A percentile compares a stretch with the other conserved stretches of the same genome.
These are phyloP conservation scores for Boletus coccyginus DNA, from an alignment of 768 basidiomycete species.

Conservation along the genomic window DNA sequence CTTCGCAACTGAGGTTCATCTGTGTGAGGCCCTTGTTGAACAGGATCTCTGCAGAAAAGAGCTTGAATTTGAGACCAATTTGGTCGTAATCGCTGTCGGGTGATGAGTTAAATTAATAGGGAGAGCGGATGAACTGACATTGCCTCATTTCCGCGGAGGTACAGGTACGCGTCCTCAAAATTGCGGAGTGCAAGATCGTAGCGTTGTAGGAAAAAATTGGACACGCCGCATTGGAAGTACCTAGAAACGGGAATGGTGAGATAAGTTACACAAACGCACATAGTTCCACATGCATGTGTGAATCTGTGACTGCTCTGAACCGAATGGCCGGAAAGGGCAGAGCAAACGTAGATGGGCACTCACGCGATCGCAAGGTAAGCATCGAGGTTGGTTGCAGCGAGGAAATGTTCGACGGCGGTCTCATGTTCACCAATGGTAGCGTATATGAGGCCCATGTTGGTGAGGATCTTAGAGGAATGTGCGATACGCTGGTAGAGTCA, in stretches of 20 bases:
- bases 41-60: slow-evolving; percentile 84
- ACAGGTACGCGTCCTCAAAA: slow-evolving; percentile 79
- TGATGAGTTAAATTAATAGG: neutral
- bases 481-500: slow-evolving; percentile 58
- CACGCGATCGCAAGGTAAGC: slow-evolving; percentile 86
- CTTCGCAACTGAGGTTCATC: slow-evolving; percentile 64
- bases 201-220: slow-evolving; percentile 77
- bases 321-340: neutral
- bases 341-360: slow-evolving; percentile 29
- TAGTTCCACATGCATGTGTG: neutral
- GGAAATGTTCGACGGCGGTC: slow-evolving; percentile 78
- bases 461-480: slow-evolving; percentile 86
- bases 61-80: slow-evolving; percentile 85
- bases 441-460: slow-evolving; percentile 91
- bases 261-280: neutral
- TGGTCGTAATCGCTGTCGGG: slow-evolving; percentile 79
- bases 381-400: slow-evolving; percentile 74
- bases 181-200: slow-evolving; percentile 75
- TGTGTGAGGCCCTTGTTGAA: slow-evolving; percentile 85
- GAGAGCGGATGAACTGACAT: slow-evolving; percentile 52
- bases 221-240: slow-evolving; percentile 89
- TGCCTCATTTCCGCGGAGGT: slow-evolving; percentile 78
- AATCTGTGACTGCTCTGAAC: neutral
- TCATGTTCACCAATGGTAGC: slow-evolving; percentile 90
- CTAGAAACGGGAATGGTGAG: slow-evolving; percentile 36